Base-by-base conservation (phyloP, 1,284 basidiomycete genomes). In the Moesziomyces globuligerus region DNA sequence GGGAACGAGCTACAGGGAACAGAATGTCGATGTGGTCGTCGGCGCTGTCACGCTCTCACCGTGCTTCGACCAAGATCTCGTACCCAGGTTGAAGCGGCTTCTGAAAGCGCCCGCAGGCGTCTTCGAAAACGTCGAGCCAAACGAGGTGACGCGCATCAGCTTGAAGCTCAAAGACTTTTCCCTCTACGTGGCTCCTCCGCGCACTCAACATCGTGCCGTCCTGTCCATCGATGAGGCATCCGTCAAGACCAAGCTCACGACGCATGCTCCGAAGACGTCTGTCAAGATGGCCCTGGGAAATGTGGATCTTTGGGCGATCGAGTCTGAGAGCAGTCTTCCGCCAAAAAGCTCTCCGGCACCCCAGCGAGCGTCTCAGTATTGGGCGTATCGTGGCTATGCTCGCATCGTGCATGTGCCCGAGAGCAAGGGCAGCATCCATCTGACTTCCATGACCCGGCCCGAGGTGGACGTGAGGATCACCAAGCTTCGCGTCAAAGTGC, bases 101-200 rank as follows among this genome's bases (percentile, higher is more conserved):
- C 85, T 86, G 26, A 93, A 93, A 81, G 88, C 93, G 21, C 95
- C 95, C 13, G 91, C 91, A 44, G 94, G 91, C 40, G 92, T 91
- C 0, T 98, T 98, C 79, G 94, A 96, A 80, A 88, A 93, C 42
- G 93, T 97, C 13, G 89, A 93, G 20, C 95, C 95, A 0, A 94
- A 88, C 62, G 94, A 98, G 80, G 85, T 91, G 28, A 96, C 93
- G 1, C 85, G 86, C 6, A 84, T 98, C 25, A 84, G 66, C 40
- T 43, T 79, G 43, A 68, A 66, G 36, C 39, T 66, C 10, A 51
- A 52, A 21, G 64, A 71, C 24, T 65, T 55, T 29, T 70, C 70
- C 2, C 10, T 76, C 5, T 32, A 49, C 21, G 39, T 75, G 2
- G 54, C 68, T 1, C 64, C 74, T 13, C 51, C 65, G 5, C 36